Base-by-base conservation (phyloP, 306 rosid species). In the Gynostemma pentaphyllum region DNA sequence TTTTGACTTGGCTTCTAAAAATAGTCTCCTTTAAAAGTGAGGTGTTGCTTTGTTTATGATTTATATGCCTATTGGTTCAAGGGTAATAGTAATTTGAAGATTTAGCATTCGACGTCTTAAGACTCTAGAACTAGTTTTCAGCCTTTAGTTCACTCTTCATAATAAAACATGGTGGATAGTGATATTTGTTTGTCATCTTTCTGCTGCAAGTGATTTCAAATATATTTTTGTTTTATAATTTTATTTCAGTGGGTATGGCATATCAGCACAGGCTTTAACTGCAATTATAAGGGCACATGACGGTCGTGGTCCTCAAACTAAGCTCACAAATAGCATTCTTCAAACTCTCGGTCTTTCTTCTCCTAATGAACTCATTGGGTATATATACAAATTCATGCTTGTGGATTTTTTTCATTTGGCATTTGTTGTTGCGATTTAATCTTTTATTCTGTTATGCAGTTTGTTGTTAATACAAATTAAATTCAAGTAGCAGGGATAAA, bases 301-400 rank as follows among this genome's bases (percentile, higher is more conserved):
- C 53, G 97, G 97, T 10, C 97, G 97, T 37, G 97, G 97, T 74
- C 82, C 84, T 21, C 62, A 75, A 26, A 90, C 97, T 56, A 79
- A 42, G 62, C 95, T 90, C 67, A 81, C 81, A 0, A 74, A 69
- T 71, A 79, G 76, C 67, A 81, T 90, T 67, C 77, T 90, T 63
- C 67, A 78, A 62, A 45, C 66, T 1, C 88, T 87, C 27, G 70
- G 75, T 68, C 88, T 90, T 76, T 76, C 90, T 76, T 87, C 95
- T 45, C 72, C 95, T 16, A 90, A 90, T 73, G 95, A 87, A 76
- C 78, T 90, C 63, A 83, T 90, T 9, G 95, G 95, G 97, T 90
- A 85, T 74, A 18, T 34, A 30, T 74, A 22, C 65, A 32, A 32
- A 32, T 32, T 32, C 37, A 32, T 32, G 37, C 37, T 32, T 32